phyloP scores from a whole-genome alignment of 2,329 filamentous ascomycete genomes.

The Ascochyta viciae-villosae region DNA sequence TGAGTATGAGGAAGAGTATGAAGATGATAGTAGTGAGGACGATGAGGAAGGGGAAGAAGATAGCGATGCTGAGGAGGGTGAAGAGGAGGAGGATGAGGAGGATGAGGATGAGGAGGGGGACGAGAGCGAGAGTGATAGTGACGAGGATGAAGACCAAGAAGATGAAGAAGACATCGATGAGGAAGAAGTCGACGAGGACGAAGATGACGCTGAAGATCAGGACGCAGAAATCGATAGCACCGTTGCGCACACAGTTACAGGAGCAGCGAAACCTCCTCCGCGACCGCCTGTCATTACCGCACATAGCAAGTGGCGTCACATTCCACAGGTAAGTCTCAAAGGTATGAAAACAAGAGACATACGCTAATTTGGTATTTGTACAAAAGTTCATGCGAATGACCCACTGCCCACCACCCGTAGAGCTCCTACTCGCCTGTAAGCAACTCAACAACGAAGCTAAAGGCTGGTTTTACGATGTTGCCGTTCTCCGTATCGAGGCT shows the following conservation, averaged over 20 bases:
- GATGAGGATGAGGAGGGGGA: slow-evolving; percentile 14
- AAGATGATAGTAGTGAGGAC: slow-evolving; percentile 10
- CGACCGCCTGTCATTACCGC: slow-evolving; percentile 22
- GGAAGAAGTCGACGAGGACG: slow-evolving; percentile 10
- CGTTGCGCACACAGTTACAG: neutral
- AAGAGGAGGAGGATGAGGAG: slow-evolving; percentile 16
- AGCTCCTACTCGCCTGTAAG: slow-evolving; percentile 40
- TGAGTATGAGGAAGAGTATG: slow-evolving; percentile 9
- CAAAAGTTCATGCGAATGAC: slow-evolving; percentile 40
- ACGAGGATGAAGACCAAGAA: neutral
- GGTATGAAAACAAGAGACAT: neutral
- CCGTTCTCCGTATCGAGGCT: slow-evolving; percentile 38
- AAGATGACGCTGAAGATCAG: neutral
- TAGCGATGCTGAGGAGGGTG: slow-evolving; percentile 1
- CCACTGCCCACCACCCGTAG: slow-evolving; percentile 38
- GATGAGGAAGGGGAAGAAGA: slow-evolving; percentile 10
- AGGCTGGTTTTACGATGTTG: slow-evolving; percentile 45
- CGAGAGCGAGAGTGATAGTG: slow-evolving; percentile 12
- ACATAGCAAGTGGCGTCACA: slow-evolving; percentile 42
- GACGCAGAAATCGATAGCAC: neutral
- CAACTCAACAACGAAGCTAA: slow-evolving; percentile 39
- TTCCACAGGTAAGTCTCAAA: slow-evolving; percentile 25
- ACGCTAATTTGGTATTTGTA: slow-evolving; percentile 1
- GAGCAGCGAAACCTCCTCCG: slow-evolving; percentile 6
- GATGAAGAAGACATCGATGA: slow-evolving; percentile 13